Conservation (phyloP, 306 rosid species). For the Vigna angularis region DNA sequence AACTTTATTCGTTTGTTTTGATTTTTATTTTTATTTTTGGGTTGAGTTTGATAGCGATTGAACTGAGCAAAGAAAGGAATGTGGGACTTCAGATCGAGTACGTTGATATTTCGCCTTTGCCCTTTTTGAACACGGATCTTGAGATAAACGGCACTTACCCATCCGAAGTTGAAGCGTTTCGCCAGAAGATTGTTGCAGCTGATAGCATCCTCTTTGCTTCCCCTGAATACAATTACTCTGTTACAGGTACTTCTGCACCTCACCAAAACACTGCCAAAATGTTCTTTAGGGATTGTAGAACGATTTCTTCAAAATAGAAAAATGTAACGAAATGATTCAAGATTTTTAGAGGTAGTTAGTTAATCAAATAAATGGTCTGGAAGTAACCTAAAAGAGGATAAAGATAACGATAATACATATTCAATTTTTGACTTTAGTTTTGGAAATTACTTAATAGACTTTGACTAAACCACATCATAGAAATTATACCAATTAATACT, state of each 20-base stretch:
- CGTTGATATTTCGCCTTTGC: constrained; percentile 65
- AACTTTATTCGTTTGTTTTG: background rate
- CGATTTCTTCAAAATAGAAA: too few relatives aligned
- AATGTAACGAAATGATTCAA: too few relatives aligned
- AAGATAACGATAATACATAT: too few relatives aligned
- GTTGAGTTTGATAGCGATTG: constrained; percentile 55
- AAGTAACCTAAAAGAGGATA: too few relatives aligned
- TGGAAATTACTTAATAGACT: too few relatives aligned
- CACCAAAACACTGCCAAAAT: too few relatives aligned
- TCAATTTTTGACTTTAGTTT: too few relatives aligned
- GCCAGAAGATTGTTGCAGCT: constrained; percentile 61
- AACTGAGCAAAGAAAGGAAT: constrained; percentile 51
- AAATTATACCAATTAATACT: too few relatives aligned
- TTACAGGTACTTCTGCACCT: constrained; percentile 45
- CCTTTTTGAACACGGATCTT: constrained; percentile 74
- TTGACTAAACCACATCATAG: too few relatives aligned
- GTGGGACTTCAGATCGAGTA: constrained; percentile 60
- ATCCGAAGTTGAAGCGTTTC: constrained; percentile 60
- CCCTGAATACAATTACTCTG: constrained; percentile 81
- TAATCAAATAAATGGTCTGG: too few relatives aligned
- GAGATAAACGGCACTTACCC: constrained; percentile 66
- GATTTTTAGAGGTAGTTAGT: too few relatives aligned
- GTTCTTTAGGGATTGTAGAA: too few relatives aligned
- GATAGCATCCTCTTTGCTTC: constrained; percentile 76
- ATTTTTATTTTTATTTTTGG: background rate